phyloP scores from a whole-genome alignment of 2,329 filamentous ascomycete genomes.

The Botrytis cinerea region DNA sequence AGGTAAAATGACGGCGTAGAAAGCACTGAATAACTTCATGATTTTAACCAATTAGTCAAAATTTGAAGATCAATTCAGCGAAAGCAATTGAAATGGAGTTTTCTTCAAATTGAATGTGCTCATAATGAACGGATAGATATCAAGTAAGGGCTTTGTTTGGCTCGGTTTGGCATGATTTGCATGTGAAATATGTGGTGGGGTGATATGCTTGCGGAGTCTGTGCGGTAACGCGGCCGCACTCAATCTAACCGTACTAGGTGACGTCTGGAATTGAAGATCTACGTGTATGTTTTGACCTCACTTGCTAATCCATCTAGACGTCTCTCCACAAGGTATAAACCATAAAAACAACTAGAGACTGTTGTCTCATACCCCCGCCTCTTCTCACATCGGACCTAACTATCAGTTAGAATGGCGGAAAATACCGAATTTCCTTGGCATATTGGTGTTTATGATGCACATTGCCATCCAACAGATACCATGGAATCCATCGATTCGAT shows the following conservation, averaged over 20 bases:
- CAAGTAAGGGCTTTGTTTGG: conserved; percentile 12
- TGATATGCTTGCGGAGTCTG: background rate
- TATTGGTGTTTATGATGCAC: conserved; percentile 71
- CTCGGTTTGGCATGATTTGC: background rate
- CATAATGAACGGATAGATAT: background rate
- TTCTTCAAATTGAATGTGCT: background rate
- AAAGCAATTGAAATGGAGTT: background rate
- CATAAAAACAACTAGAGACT: background rate
- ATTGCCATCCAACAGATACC: conserved; percentile 83
- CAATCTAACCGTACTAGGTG: background rate
- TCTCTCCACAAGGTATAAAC: background rate
- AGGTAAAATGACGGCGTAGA: conserved; percentile 60
- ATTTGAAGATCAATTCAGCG: background rate
- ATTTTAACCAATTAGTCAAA: conserved; percentile 11
- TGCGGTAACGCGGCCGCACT: conserved; percentile 18
- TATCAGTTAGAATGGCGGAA: background rate
- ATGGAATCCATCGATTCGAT: conserved; percentile 62
- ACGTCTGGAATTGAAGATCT: background rate
- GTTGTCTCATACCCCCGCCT: background rate
- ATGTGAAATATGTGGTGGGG: conserved; percentile 17
- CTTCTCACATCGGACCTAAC: background rate
- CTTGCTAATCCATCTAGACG: background rate
- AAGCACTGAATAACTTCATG: conserved; percentile 57
- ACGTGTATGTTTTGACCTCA: conserved; percentile 11
- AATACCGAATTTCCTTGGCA: conserved; percentile 63